Evolutionary conservation across 164 flowering plant genomes (phyloP).

Genomic region (Aristolochia contorta): DNA sequence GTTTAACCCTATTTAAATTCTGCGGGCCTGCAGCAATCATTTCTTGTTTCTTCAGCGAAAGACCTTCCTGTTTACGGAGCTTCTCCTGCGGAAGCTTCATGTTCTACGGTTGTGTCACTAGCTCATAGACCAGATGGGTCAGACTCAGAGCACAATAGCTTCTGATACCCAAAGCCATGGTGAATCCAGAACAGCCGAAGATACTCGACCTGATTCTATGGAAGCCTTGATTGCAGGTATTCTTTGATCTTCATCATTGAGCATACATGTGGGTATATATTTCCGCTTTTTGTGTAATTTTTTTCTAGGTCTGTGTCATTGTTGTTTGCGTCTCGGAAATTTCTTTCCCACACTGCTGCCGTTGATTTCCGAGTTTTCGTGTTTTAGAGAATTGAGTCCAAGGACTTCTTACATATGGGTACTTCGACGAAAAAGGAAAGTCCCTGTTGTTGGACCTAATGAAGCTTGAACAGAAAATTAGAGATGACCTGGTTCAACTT

Average conservation of each 20-base stretch:
- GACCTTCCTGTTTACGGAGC: too few relatives aligned
- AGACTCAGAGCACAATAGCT: conserved; percentile 6
- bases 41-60: too few relatives aligned
- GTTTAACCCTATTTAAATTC: too few relatives aligned
- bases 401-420: neutral
- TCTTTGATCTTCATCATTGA: neutral
- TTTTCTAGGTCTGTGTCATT: neutral
- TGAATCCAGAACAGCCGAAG: neutral
- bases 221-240: conserved; percentile 13
- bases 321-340: neutral
- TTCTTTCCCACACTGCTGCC: neutral
- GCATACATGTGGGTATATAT: neutral
- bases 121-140: conserved; percentile 9
- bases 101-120: too few relatives aligned
- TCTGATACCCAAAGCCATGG: neutral
- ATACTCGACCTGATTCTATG: conserved; percentile 7
- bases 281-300: neutral
- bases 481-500: too few relatives aligned
- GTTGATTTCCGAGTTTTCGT: neutral
- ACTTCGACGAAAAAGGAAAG: too few relatives aligned
- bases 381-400: neutral
- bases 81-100: too few relatives aligned
- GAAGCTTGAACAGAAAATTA: too few relatives aligned
- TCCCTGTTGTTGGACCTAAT: too few relatives aligned
- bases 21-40: too few relatives aligned